A percentile compares a stretch with the other conserved stretches of the same genome.
phyloP scores from a whole-genome alignment of 2,329 filamentous ascomycete species.

The Dothidotthia symphoricarpi region DNA sequence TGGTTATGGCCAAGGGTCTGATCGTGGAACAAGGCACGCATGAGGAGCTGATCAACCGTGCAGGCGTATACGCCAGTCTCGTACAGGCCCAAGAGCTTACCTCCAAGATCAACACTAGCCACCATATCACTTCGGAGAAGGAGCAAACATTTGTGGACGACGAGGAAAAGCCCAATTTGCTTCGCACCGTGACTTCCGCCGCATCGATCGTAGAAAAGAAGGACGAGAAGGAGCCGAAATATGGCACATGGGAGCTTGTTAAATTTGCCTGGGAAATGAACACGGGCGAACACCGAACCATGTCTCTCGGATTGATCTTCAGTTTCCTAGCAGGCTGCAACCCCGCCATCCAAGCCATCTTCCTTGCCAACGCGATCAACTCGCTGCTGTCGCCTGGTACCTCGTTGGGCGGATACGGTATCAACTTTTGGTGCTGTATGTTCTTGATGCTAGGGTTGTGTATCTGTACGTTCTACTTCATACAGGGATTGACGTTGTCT shows the following conservation, averaged over 20 bases:
- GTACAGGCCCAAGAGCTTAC: constrained; percentile 75
- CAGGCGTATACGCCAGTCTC: constrained; percentile 76
- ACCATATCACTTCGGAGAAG: constrained; percentile 15
- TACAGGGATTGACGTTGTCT: constrained; percentile 58
- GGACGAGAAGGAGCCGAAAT: constrained; percentile 26
- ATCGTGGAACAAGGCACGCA: constrained; percentile 93
- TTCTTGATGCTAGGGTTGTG: constrained; percentile 37
- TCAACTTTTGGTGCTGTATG: constrained; percentile 54
- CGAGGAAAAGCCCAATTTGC: constrained; percentile 27
- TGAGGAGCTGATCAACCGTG: constrained; percentile 67
- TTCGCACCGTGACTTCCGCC: constrained; percentile 42
- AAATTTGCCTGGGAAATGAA: constrained; percentile 37
- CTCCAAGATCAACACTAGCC: constrained; percentile 21
- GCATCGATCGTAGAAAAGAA: constrained; percentile 62
- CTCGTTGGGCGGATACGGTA: constrained; percentile 62
- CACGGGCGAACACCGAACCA: constrained; percentile 33
- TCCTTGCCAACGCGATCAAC: constrained; percentile 86
- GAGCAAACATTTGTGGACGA: constrained; percentile 16
- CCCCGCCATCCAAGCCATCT: constrained; percentile 55
- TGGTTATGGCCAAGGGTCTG: constrained; percentile 81
- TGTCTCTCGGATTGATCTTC: constrained; percentile 45
- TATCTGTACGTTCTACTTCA: constrained; percentile 28
- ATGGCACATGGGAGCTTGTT: constrained; percentile 45
- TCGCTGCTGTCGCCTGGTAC: constrained; percentile 59
- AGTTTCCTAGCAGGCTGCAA: constrained; percentile 38